These are phyloP conservation scores for Phytophthora sansomeana DNA, from an alignment of 352 stramenopile genomes.

Conservation along the genomic window DNA sequence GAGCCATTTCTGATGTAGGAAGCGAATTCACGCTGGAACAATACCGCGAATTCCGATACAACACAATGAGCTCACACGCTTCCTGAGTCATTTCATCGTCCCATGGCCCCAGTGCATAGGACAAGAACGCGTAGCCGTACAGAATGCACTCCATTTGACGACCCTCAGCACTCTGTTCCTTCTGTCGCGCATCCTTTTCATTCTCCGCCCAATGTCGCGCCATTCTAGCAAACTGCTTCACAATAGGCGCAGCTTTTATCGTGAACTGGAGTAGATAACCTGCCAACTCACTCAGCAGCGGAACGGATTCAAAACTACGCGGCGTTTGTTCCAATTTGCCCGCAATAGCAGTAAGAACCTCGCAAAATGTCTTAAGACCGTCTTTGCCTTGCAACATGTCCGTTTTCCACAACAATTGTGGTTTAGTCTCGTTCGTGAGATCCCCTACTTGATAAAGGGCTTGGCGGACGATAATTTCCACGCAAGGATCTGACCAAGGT, in stretches of 20 bases:
- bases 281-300: slow-evolving; percentile 47
- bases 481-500: slow-evolving; percentile 48
- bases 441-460: slow-evolving; percentile 57
- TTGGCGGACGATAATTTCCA: slow-evolving; percentile 51
- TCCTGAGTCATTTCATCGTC: slow-evolving; percentile 24
- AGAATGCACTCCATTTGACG: slow-evolving; percentile 52
- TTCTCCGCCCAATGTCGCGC: slow-evolving; percentile 42
- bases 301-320: slow-evolving; percentile 36
- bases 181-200: slow-evolving; percentile 4
- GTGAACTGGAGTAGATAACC: slow-evolving; percentile 44
- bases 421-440: slow-evolving; percentile 37
- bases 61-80: slow-evolving; percentile 54
- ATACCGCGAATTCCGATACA: slow-evolving; percentile 49
- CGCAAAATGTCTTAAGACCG: slow-evolving; percentile 25
- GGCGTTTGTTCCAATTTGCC: slow-evolving; percentile 41
- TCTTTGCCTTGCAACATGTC: slow-evolving; percentile 39
- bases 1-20: slow-evolving; percentile 28
- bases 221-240: slow-evolving; percentile 36
- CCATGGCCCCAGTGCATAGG: slow-evolving; percentile 34
- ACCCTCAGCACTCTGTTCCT: slow-evolving; percentile 27
- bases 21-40: slow-evolving; percentile 33
- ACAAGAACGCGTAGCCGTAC: slow-evolving; percentile 51
- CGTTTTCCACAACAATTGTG: slow-evolving; percentile 45
- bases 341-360: slow-evolving; percentile 26
- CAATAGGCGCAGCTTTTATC: slow-evolving; percentile 10